Base-by-base conservation (phyloP, 768 basidiomycete genomes). In the Mrakia gelida region DNA sequence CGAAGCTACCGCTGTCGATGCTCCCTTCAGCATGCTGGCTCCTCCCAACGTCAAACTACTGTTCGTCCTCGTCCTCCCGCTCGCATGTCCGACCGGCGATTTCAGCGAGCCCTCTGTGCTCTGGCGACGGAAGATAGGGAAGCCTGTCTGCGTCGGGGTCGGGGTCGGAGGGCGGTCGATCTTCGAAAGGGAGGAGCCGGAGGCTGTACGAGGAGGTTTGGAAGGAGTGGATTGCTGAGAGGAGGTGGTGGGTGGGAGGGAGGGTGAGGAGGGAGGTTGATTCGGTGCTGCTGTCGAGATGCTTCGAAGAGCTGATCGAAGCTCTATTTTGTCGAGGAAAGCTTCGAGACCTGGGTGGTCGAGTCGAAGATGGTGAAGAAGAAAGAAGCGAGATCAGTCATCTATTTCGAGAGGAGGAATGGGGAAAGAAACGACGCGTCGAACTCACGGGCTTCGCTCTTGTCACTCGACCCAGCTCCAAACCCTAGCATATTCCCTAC, bases 231-330 rank as follows among this genome's bases (percentile, higher is more conserved):
- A 38, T 38, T n/a, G 41, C 2, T 26, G 26, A 5, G 34, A 41
- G 18, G 34, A 15, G 21, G 67, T 1, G 32, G 38, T 2, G 21
- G 67, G n/a, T n/a, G n/a, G 7, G 65, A 68, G 10, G 67, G 67
- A 23, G 23, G 38, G 34, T 2, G 34, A n/a, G 67, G 67, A n/a
- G 41, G 34, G 23, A 26, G 67, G 41, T 26, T 38, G 34, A 15
- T 6, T 21, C 11, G 67, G 38, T 15, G 41, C 23, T 15, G 67
- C 41, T n/a, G 67, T 26, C 26, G 67, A 70, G 21, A 70, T n/a
- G 34, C 67, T 70, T 38, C 67, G 67, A n/a, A 70, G 67, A 26
- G 67, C 67, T 6, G 41, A 21, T 45, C 67, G 67, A 18, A 70
- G 41, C 0, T n/a, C 23, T 6, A 41, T 45, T 10, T 70, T 16